These are phyloP conservation scores for Solioccasus polychromus DNA, from an alignment of 768 basidiomycete genomes.

Conservation along the genomic window DNA sequence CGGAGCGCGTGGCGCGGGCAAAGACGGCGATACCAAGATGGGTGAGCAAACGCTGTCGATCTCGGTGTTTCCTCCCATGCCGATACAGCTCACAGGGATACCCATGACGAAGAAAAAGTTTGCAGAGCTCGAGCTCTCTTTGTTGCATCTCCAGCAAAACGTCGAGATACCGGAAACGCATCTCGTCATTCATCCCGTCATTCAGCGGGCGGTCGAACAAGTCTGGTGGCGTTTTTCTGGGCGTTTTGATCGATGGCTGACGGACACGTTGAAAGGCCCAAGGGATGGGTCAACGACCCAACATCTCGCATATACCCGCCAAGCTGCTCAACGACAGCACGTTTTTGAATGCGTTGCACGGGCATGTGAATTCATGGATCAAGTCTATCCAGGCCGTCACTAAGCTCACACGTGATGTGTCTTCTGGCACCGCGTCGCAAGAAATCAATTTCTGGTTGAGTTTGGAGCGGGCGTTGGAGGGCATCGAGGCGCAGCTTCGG, in stretches of 20 bases:
- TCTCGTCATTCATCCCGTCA: conserved; percentile 85
- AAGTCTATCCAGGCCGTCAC: conserved; percentile 97
- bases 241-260: conserved; percentile 31
- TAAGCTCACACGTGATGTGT: conserved; percentile 90
- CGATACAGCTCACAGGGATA: conserved; percentile 52
- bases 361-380: conserved; percentile 96
- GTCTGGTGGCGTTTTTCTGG: conserved; percentile 22
- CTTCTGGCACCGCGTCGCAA: conserved; percentile 93
- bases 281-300: conserved; percentile 58
- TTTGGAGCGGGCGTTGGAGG: conserved; percentile 90
- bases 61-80: neutral
- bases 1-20: conserved; percentile 71
- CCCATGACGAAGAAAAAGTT: conserved; percentile 99
- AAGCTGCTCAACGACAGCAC: conserved; percentile 80
- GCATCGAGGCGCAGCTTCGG: conserved; percentile 86
- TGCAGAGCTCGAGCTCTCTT: conserved; percentile 91
- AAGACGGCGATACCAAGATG: conserved; percentile 81
- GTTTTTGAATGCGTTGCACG: conserved; percentile 91
- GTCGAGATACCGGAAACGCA: conserved; percentile 98
- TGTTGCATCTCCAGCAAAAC: conserved; percentile 96
- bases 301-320: conserved; percentile 68
- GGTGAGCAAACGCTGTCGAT: conserved; percentile 40
- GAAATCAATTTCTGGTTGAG: conserved; percentile 99
- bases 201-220: conserved; percentile 84
- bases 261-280: conserved; percentile 38